Evolutionary conservation across 2,329 filamentous ascomycete genomes (phyloP).

Genomic region (Aureobasidium zeae): DNA sequence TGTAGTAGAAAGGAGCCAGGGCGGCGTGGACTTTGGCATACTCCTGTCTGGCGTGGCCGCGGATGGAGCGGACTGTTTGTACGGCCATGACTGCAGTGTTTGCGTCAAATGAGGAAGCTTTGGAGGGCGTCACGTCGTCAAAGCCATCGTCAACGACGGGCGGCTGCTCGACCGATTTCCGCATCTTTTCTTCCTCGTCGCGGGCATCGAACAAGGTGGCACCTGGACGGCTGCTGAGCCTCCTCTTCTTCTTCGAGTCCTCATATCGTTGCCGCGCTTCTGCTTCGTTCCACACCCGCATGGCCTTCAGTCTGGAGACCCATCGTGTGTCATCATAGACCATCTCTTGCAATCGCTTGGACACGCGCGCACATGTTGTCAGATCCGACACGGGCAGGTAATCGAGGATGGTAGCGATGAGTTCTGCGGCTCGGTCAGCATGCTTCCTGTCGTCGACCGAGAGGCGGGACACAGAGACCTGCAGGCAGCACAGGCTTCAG

Average conservation of each 20-base stretch:
- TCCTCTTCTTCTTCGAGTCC: constrained; percentile 48
- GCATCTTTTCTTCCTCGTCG: constrained; percentile 53
- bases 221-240: constrained; percentile 41
- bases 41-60: constrained; percentile 78
- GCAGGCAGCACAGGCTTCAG: constrained; percentile 72
- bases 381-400: constrained; percentile 80
- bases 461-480: constrained; percentile 46
- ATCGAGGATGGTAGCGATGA: constrained; percentile 79
- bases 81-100: constrained; percentile 56
- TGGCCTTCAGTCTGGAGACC: constrained; percentile 74
- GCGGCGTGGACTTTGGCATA: constrained; percentile 87
- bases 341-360: constrained; percentile 88
- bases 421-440: constrained; percentile 49
- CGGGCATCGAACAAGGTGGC: constrained; percentile 65
- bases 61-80: constrained; percentile 62
- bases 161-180: constrained; percentile 30
- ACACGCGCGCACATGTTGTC: constrained; percentile 74
- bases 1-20: constrained; percentile 77
- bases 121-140: constrained; percentile 58
- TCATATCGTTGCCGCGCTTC: constrained; percentile 78
- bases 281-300: constrained; percentile 85
- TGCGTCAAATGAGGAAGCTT: constrained; percentile 26
- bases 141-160: constrained; percentile 57
- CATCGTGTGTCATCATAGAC: constrained; percentile 96
- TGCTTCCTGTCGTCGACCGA: background rate